Conservation (phyloP, 805 yeast genomes). For the Blastobotrys terrestris region DNA sequence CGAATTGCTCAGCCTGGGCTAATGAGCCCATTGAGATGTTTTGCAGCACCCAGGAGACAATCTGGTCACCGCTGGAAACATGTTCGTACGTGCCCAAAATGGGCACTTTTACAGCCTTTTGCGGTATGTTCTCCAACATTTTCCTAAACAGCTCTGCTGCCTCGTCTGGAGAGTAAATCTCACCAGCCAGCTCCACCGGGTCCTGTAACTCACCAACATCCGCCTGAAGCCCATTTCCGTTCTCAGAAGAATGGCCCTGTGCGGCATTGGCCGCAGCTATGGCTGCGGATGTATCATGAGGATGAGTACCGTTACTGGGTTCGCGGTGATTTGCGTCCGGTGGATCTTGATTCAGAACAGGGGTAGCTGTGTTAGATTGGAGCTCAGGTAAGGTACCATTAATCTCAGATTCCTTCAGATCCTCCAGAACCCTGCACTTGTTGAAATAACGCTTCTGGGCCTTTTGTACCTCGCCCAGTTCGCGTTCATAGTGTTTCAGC, state of each 20-base stretch:
- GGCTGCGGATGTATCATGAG: neutral
- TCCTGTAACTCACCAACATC: constrained; percentile 8
- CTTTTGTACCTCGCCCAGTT: constrained; percentile 44
- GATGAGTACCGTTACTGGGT: neutral
- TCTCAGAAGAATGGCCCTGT: neutral
- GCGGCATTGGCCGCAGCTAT: neutral
- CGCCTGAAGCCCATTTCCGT: constrained; percentile 1
- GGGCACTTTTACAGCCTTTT: constrained; percentile 52
- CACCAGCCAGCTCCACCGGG: constrained; percentile 28
- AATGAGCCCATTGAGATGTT: constrained; percentile 38
- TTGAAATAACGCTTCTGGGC: constrained; percentile 65
- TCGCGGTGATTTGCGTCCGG: neutral
- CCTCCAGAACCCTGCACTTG: constrained; percentile 70
- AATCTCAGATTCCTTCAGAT: constrained; percentile 43
- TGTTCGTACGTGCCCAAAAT: constrained; percentile 62
- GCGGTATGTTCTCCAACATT: constrained; percentile 46
- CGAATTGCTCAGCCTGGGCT: constrained; percentile 62
- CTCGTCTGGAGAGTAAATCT: constrained; percentile 33
- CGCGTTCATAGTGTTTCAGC: constrained; percentile 46
- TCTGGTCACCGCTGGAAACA: constrained; percentile 54
- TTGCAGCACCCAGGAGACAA: constrained; percentile 53
- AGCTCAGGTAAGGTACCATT: constrained; percentile 35
- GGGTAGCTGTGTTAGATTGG: neutral
- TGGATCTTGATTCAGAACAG: neutral
- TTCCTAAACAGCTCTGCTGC: constrained; percentile 38